Evolutionary conservation across 2,329 filamentous ascomycete genomes (phyloP).

Genomic region (Dactylellina parvicollis): DNA sequence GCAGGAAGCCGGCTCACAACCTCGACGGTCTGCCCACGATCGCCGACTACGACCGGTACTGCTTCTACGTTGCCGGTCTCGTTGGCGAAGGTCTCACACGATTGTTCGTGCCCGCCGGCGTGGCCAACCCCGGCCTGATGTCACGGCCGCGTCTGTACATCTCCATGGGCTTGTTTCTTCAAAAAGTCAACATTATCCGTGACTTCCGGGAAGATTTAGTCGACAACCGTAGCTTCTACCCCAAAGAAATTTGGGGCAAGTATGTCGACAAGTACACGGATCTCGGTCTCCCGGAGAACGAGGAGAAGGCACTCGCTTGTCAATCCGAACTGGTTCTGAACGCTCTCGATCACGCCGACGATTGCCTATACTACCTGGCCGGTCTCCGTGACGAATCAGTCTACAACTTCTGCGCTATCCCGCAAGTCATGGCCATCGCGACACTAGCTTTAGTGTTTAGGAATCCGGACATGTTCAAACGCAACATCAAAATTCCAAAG

Average conservation of each 20-base stretch:
- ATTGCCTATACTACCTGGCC: slow-evolving; percentile 97
- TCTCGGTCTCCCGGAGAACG: slow-evolving; percentile 82
- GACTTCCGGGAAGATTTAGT: slow-evolving; percentile 90
- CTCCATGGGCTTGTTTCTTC: slow-evolving; percentile 96
- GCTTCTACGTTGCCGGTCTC: slow-evolving; percentile 97
- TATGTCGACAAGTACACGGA: slow-evolving; percentile 90
- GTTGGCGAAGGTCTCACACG: slow-evolving; percentile 93
- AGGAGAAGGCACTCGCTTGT: slow-evolving; percentile 80
- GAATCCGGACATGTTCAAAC: slow-evolving; percentile 84
- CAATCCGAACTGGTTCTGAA: slow-evolving; percentile 94
- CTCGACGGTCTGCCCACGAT: slow-evolving; percentile 81
- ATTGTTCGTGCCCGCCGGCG: slow-evolving; percentile 84
- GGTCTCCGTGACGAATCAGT: slow-evolving; percentile 94
- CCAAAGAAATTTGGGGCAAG: slow-evolving; percentile 96
- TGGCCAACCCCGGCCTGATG: slow-evolving; percentile 85
- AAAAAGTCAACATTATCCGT: slow-evolving; percentile 98
- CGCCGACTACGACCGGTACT: slow-evolving; percentile 94
- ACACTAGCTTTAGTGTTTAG: slow-evolving; percentile 91
- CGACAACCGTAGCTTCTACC: slow-evolving; percentile 91
- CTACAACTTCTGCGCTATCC: slow-evolving; percentile 98
- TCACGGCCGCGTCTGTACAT: slow-evolving; percentile 83
- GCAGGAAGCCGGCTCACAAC: slow-evolving; percentile 81
- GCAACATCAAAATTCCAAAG: slow-evolving; percentile 95
- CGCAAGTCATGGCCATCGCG: slow-evolving; percentile 96
- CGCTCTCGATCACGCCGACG: slow-evolving; percentile 83